These are phyloP conservation scores for Boletellus sp. DNA, from an alignment of 768 basidiomycete genomes.

Conservation along the genomic window DNA sequence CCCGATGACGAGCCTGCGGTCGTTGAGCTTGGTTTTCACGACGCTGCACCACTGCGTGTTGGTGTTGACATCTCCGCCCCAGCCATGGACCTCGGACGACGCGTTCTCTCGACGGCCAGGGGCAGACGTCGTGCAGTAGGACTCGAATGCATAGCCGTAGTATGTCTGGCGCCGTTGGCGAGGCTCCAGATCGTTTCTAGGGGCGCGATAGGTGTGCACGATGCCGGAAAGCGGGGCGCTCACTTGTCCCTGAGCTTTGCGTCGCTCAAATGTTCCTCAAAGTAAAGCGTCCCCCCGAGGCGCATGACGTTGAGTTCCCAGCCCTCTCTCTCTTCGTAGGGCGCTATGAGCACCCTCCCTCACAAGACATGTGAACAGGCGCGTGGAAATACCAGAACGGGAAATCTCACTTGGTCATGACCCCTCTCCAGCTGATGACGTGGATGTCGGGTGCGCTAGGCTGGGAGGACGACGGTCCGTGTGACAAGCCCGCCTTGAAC, in stretches of 20 bases:
- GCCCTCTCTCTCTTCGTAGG: constrained; percentile 76
- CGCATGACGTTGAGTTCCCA: constrained; percentile 86
- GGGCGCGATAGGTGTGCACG: constrained; percentile 1
- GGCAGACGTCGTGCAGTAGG: constrained; percentile 64
- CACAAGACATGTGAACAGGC: constrained; percentile 25
- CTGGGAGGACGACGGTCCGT: constrained; percentile 27
- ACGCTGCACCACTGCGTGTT: constrained; percentile 91
- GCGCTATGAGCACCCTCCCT: constrained; percentile 73
- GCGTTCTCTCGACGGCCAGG: constrained; percentile 20
- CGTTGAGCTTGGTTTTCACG: constrained; percentile 79
- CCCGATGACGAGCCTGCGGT: constrained; percentile 69
- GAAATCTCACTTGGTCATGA: constrained; percentile 71
- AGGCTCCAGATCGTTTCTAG: constrained; percentile 63
- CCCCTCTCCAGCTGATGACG: constrained; percentile 73
- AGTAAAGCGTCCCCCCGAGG: constrained; percentile 63
- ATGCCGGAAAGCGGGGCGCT: constrained; percentile 15
- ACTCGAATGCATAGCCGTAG: constrained; percentile 88
- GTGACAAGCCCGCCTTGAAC: constrained; percentile 35
- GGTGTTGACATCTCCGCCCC: constrained; percentile 82
- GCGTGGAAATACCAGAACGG: constrained; percentile 1
- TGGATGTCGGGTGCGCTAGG: constrained; percentile 41
- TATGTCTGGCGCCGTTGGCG: constrained; percentile 65
- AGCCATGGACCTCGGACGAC: constrained; percentile 41
- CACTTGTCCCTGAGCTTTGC: constrained; percentile 63
- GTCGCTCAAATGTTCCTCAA: constrained; percentile 69